Conservation (phyloP, 176 grass and related monocot species). For the Echinochloa phyllopogon region DNA sequence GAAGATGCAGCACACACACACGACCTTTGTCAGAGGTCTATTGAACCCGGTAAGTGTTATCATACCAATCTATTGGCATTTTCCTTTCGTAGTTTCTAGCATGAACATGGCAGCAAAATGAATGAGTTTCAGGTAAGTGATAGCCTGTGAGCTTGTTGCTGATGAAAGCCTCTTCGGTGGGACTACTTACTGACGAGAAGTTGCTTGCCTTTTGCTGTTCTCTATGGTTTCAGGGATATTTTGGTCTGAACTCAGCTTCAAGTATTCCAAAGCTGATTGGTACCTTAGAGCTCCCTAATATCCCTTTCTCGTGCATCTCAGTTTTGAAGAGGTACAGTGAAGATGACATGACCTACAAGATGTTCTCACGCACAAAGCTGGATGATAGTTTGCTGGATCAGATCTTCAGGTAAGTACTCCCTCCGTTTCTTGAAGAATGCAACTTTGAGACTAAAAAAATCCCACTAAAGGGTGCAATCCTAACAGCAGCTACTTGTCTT, state of each 20-base stretch:
- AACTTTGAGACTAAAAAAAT: too few relatives aligned
- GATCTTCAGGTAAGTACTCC: conserved; percentile 70
- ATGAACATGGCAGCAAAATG: not conserved
- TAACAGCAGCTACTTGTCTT: too few relatives aligned
- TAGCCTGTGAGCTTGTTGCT: not conserved
- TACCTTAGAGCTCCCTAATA: conserved; percentile 76
- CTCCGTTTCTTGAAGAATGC: too few relatives aligned
- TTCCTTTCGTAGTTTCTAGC: not conserved
- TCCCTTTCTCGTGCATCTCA: conserved; percentile 83
- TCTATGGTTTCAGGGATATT: conserved; percentile 63
- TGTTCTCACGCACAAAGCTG: conserved; percentile 74
- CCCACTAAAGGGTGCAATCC: too few relatives aligned
- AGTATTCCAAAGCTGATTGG: conserved; percentile 80
- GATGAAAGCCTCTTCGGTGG: not conserved
- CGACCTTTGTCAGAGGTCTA: conserved; percentile 84
- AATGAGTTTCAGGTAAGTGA: not conserved
- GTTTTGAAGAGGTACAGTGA: conserved; percentile 74
- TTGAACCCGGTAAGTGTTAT: conserved; percentile 79
- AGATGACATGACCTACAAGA: conserved; percentile 77
- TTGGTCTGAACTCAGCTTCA: conserved; percentile 65
- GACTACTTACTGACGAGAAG: conserved; percentile 4
- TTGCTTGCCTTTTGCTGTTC: not conserved
- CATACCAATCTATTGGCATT: not conserved
- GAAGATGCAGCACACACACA: conserved; percentile 85
- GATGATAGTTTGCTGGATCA: conserved; percentile 67